Evolutionary conservation across 2,329 filamentous ascomycete genomes (phyloP), one percentile per base, ranked within the genome.

Genomic region (Periconia sp.): DNA sequence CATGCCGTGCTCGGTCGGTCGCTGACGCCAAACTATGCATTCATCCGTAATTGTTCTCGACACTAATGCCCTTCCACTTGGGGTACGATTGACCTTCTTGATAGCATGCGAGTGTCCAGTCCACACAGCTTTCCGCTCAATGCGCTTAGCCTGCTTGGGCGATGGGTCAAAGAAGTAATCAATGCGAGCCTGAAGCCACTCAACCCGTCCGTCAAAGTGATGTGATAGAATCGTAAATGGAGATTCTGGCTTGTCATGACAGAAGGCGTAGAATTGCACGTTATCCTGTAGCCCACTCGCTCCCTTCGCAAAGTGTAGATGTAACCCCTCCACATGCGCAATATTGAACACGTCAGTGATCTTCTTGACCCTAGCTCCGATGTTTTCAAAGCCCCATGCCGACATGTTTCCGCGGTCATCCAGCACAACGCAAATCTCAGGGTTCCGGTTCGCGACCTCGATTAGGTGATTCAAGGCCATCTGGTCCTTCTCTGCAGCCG

Each of bases 331-430:
- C 18, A 92, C 81, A 60, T 95, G 88, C 1, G 89, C 84, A 55
- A 96, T 85, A 61, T 90, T 94, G 74, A 94, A 95, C n/a, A 92
- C 82, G 49, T 85, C 84, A 19, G 83, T 78, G 4, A 80, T 77
- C 46, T 82, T 82, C 54, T 82, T 83, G 22, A 78, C 75, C 61
- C 86, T 89, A 57, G 82, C 85, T 24, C 87, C 86, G 15, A 95
- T 81, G 61, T 92, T 92, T 66, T 97, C 92, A 42, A 99, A 73
- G 0, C 90, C 92, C 89, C 92, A 96, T 0, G 89, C 90, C 28
- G 89, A 91, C 87, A 97, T 89, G 53, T 86, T 85, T 1, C 92
- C 92, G 34, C 80, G 76, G n/a, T 86, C 85, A 68, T 97, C 90
- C 34, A 96, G 77, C 7, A 92, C 84, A 17, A 97, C 79, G 54